Evolutionary conservation across 129 eudicot genomes (phyloP).

Genomic region (Artemisia tridentata): DNA sequence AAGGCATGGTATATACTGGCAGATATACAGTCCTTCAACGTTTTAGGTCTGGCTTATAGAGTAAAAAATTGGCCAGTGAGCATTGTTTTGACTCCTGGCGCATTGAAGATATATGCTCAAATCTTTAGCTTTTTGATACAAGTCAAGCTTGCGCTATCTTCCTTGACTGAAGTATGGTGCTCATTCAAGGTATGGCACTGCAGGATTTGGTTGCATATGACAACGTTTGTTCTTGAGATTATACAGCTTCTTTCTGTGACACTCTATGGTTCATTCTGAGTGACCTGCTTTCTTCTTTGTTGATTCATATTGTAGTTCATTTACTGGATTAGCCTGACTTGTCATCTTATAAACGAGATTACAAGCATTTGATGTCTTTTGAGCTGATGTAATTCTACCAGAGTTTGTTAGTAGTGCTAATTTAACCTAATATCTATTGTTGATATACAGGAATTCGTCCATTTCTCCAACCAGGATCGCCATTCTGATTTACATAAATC

Average conservation of each 20-base stretch:
- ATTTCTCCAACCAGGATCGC: conserved; percentile 34
- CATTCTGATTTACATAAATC: conserved; percentile 38
- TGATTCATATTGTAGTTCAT: conserved; percentile 1
- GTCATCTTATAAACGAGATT: not conserved
- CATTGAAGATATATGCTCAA: conserved; percentile 74
- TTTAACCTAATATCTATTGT: conserved; percentile 21
- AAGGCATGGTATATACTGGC: conserved; percentile 21
- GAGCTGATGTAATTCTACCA: conserved; percentile 5
- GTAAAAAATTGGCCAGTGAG: conserved; percentile 94
- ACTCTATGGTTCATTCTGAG: conserved; percentile 3
- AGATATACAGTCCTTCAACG: conserved; percentile 78
- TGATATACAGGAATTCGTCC: conserved; percentile 45
- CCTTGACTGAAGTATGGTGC: conserved; percentile 85
- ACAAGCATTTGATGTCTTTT: not conserved
- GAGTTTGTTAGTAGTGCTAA: conserved; percentile 6
- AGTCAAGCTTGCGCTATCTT: conserved; percentile 83
- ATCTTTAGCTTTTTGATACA: conserved; percentile 81
- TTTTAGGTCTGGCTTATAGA: conserved; percentile 83
- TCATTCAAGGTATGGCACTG: conserved; percentile 62
- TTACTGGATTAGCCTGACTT: not conserved
- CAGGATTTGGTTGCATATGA: not conserved
- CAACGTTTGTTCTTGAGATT: not conserved
- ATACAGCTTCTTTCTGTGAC: not conserved
- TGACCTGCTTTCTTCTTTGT: conserved; percentile 2
- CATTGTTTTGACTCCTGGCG: conserved; percentile 73